Conservation (phyloP, 2,329 filamentous ascomycete genomes). For the Periglandula ipomoeae region DNA sequence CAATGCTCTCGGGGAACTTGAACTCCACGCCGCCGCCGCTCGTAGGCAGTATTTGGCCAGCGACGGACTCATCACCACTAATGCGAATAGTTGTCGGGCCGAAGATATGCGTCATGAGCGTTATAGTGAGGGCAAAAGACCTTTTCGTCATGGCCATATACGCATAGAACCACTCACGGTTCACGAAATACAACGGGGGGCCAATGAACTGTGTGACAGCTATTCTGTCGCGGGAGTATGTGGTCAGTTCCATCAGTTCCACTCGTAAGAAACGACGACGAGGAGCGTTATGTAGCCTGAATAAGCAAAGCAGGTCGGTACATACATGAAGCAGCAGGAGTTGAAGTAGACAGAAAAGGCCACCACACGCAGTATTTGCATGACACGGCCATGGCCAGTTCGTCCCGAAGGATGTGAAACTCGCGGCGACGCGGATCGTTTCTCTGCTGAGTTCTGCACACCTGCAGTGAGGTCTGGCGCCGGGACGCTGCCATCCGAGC, state of each 20-base stretch:
- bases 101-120: constrained; percentile 78
- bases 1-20: constrained; percentile 69
- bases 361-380: constrained; percentile 44
- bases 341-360: constrained; percentile 44
- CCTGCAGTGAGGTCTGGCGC: constrained; percentile 20
- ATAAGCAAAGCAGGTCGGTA: background rate
- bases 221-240: constrained; percentile 34
- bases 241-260: no score
- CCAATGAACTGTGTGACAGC: constrained; percentile 68
- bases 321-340: constrained; percentile 36
- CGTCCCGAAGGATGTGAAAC: constrained; percentile 45
- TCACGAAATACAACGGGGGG: constrained; percentile 64
- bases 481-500: constrained; percentile 18
- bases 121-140: constrained; percentile 69
- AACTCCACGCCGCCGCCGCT: constrained; percentile 67
- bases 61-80: constrained; percentile 73
- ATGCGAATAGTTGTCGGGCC: constrained; percentile 75
- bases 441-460: constrained; percentile 12
- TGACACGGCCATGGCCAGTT: constrained; percentile 38
- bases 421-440: constrained; percentile 7
- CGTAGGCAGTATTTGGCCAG: constrained; percentile 61
- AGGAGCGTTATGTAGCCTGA: no score
- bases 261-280: no score
- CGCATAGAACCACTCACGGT: constrained; percentile 69
- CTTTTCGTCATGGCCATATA: constrained; percentile 86